Evolutionary conservation across 306 rosid species (phyloP), one percentile per base, ranked within the genome.

Genomic region (Trichosanthes cucumerina): DNA sequence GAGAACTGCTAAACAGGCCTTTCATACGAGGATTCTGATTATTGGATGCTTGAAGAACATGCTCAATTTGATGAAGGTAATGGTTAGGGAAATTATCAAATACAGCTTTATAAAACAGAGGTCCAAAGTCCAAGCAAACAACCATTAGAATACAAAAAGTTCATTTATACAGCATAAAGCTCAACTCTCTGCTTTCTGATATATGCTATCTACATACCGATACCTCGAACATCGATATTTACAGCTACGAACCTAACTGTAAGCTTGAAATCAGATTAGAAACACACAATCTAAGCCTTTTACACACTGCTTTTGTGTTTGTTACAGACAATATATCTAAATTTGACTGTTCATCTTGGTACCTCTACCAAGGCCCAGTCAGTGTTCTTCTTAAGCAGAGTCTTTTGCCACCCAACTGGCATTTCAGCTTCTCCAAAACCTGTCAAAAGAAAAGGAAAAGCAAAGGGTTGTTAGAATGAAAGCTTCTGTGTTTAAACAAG

Each of bases 311-410:
- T 46, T 44, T 47, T 26, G 77, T 72, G 34, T 44, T 46, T 47
- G 57, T 24, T 72, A 28, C 39, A 72, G 23, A 72, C 14, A 50
- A 46, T 74, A 18, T 18, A 50, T 18, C 78, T 74, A 74, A 31
- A 74, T 74, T 52, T 38, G 8, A 5, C 28, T 10, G 1, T 34
- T 33, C 63, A 31, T 52, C 24, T 11, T 19, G 43, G 23, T 28
- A 49, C 46, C 46, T 81, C 85, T 91, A 92, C 97, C 97, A 95
- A 10, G 97, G 99, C 13, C 97, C 98, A 3, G 99, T 95, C 64
- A 86, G 78, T 60, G 99, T 92, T 84, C 99, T 87, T 79, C 99
- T 86, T 84, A 95, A 86, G 86, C 92, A 88, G 49, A 54, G 89
- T 59, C 87, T 88, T 88, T 92, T 91, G 23, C 79, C 80, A 69